phyloP scores from a whole-genome alignment of 768 basidiomycete species.

The Trametes cubensis region DNA sequence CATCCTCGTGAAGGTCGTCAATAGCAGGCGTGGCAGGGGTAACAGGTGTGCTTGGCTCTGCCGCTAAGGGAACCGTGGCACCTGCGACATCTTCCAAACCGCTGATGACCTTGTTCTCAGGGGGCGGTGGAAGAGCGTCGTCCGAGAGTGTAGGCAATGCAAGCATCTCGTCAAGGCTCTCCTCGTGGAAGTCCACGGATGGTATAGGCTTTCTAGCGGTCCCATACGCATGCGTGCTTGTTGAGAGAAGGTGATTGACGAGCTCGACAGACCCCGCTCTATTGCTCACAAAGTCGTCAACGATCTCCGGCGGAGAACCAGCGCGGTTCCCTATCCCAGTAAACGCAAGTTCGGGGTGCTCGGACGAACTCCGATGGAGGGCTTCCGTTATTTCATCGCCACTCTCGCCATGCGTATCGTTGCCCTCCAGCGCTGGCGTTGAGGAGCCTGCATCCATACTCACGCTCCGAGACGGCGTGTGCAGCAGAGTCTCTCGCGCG shows the following conservation, averaged over 20 bases:
- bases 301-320: background rate
- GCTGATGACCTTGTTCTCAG: background rate
- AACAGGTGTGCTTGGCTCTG: constrained; percentile 22
- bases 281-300: background rate
- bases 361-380: background rate
- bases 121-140: background rate
- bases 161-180: background rate
- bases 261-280: background rate
- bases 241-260: too few relatives aligned
- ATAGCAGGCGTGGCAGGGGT: constrained; percentile 23
- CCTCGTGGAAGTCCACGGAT: background rate
- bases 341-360: background rate
- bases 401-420: background rate
- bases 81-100: background rate
- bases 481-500: background rate
- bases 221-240: background rate
- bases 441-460: constrained; percentile 6
- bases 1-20: constrained; percentile 37
- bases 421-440: background rate
- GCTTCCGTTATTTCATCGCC: background rate
- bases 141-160: background rate
- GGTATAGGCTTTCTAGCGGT: background rate
- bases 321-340: background rate
- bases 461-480: background rate
- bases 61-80: background rate